These are phyloP conservation scores for Candida parachauliodes DNA, from an alignment of 805 yeast species.

Conservation along the genomic window DNA sequence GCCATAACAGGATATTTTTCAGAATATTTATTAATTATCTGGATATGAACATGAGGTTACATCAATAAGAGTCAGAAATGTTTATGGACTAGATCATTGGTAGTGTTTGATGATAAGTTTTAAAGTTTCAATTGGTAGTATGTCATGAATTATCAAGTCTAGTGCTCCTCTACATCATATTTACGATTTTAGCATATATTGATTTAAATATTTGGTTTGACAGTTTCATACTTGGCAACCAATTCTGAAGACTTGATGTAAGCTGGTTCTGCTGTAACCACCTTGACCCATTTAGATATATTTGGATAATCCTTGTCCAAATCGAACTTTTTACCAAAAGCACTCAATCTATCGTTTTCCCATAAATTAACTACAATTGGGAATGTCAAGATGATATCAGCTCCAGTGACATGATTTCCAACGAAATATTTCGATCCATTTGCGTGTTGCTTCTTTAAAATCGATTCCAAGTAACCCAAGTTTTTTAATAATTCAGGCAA, in stretches of 20 bases:
- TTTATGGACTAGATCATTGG: too few species aligned
- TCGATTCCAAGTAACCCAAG: constrained; percentile 25
- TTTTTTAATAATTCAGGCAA: constrained; percentile 19
- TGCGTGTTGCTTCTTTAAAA: constrained; percentile 20
- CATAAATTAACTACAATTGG: constrained; percentile 35
- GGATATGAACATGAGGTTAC: too few species aligned
- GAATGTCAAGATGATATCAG: constrained; percentile 53
- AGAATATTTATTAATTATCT: too few species aligned
- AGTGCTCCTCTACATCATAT: too few species aligned
- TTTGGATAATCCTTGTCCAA: constrained; percentile 17
- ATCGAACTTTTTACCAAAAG: constrained; percentile 10
- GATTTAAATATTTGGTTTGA: constrained; percentile 6
- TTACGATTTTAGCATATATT: too few species aligned
- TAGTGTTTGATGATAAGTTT: too few species aligned
- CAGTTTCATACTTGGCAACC: constrained; percentile 7
- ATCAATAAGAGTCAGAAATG: too few species aligned
- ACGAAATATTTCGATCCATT: constrained; percentile 38
- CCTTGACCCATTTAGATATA: constrained; percentile 21
- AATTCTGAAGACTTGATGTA: constrained; percentile 15
- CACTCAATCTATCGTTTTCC: constrained; percentile 16
- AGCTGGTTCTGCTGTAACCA: constrained; percentile 12
- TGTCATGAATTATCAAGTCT: too few species aligned
- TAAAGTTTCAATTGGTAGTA: too few species aligned
- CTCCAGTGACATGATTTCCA: constrained; percentile 48
- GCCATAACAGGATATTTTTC: too few species aligned